Conservation (phyloP, 1,284 basidiomycete genomes). For the Termitomyces sp. region DNA sequence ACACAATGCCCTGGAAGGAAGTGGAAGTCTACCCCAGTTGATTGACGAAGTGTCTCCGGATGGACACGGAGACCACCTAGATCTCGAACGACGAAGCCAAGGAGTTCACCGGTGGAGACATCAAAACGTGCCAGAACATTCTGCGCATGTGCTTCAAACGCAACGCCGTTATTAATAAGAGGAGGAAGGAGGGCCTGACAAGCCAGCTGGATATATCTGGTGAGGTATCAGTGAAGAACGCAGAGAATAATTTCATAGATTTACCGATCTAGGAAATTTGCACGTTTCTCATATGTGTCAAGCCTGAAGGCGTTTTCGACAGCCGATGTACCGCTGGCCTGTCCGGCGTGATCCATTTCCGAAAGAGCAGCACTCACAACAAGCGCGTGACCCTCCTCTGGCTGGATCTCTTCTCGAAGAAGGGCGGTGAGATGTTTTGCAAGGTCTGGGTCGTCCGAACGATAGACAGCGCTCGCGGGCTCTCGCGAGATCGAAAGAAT, state of each 20-base stretch:
- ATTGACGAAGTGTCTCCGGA: slow-evolving; percentile 36
- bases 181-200: slow-evolving; percentile 45
- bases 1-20: slow-evolving; percentile 47
- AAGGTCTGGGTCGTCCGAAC: slow-evolving; percentile 33
- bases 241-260: slow-evolving; percentile 1
- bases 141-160: slow-evolving; percentile 52
- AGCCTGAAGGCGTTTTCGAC: slow-evolving; percentile 39
- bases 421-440: slow-evolving; percentile 47
- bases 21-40: slow-evolving; percentile 40
- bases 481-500: slow-evolving; percentile 41
- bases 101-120: slow-evolving; percentile 30
- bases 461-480: slow-evolving; percentile 39
- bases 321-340: slow-evolving; percentile 34
- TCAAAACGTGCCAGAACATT: slow-evolving; percentile 46
- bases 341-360: slow-evolving; percentile 39
- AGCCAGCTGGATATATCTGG: slow-evolving; percentile 42
- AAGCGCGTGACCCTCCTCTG: slow-evolving; percentile 32
- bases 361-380: slow-evolving; percentile 44
- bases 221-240: neutral
- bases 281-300: slow-evolving; percentile 37
- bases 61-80: slow-evolving; percentile 49
- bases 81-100: slow-evolving; percentile 47
- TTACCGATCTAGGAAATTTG: slow-evolving; percentile 39
- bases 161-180: slow-evolving; percentile 44
- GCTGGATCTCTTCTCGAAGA: slow-evolving; percentile 35